Percentiles rank a stretch among this genome's conserved stretches.
Conservation (phyloP, 2,329 filamentous ascomycete species). For the Beauveria bassiana region DNA sequence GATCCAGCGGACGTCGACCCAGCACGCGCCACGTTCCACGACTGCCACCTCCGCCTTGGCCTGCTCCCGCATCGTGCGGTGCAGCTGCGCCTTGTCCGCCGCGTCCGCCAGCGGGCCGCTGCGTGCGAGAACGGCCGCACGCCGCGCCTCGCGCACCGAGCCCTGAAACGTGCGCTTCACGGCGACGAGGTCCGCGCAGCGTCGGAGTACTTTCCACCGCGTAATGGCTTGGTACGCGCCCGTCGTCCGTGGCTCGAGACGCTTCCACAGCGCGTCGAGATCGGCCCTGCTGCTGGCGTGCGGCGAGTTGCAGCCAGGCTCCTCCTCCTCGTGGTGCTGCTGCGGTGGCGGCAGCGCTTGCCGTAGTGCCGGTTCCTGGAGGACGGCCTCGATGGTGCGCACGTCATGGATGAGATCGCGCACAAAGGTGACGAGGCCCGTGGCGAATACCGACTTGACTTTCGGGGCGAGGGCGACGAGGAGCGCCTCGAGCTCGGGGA, state of each 20-base stretch:
- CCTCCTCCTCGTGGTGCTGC: background rate
- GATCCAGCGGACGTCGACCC: constrained; percentile 26
- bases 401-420: constrained; percentile 16
- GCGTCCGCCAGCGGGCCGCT: constrained; percentile 11
- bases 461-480: constrained; percentile 10
- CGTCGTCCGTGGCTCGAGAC: constrained; percentile 19
- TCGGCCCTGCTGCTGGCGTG: background rate
- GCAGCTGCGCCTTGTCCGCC: constrained; percentile 23
- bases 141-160: constrained; percentile 20
- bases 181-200: constrained; percentile 23
- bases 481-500: constrained; percentile 17
- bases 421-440: constrained; percentile 19
- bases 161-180: constrained; percentile 27
- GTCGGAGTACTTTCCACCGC: constrained; percentile 27
- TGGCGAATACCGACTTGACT: constrained; percentile 11
- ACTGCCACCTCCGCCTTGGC: constrained; percentile 28
- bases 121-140: constrained; percentile 16
- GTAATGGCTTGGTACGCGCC: constrained; percentile 16
- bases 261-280: constrained; percentile 14
- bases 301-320: background rate
- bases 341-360: background rate
- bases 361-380: constrained; percentile 10
- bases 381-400: constrained; percentile 10
- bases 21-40: constrained; percentile 27
- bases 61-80: constrained; percentile 26